Conservation (phyloP, 2,329 filamentous ascomycete genomes). For the Dichotomopilus funicola region DNA sequence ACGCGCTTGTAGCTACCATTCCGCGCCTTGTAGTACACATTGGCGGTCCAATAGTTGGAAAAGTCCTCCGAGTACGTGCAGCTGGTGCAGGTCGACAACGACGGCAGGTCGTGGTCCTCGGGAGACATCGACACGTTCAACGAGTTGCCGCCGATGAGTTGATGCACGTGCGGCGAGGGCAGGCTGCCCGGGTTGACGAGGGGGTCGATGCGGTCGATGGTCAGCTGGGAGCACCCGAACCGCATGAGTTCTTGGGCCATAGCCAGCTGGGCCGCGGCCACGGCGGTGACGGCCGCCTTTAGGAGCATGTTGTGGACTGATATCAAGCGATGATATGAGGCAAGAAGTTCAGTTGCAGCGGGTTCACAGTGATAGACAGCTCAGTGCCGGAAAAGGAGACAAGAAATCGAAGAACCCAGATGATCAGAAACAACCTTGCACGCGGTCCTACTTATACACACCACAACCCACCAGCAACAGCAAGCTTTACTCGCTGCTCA, state of each 20-base stretch:
- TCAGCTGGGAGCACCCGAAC: constrained; percentile 40
- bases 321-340: no score
- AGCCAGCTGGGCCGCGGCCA: no score
- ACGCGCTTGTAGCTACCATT: constrained; percentile 32
- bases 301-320: no score
- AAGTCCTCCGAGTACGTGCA: constrained; percentile 33
- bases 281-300: no score
- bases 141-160: constrained; percentile 46
- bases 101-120: constrained; percentile 23
- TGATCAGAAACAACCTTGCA: no score
- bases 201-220: constrained; percentile 37
- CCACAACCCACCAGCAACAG: no score
- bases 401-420: no score
- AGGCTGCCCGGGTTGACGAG: constrained; percentile 37
- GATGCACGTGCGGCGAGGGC: constrained; percentile 51
- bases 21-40: constrained; percentile 30
- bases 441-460: no score
- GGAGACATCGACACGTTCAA: constrained; percentile 40
- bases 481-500: no score
- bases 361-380: no score
- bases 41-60: constrained; percentile 31
- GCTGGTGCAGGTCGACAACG: constrained; percentile 36
- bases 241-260: neutral
- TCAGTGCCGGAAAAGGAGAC: no score
- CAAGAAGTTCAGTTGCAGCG: no score